Base-by-base conservation (phyloP, 23 red algal genomes). In the Agarophyton chilense region DNA sequence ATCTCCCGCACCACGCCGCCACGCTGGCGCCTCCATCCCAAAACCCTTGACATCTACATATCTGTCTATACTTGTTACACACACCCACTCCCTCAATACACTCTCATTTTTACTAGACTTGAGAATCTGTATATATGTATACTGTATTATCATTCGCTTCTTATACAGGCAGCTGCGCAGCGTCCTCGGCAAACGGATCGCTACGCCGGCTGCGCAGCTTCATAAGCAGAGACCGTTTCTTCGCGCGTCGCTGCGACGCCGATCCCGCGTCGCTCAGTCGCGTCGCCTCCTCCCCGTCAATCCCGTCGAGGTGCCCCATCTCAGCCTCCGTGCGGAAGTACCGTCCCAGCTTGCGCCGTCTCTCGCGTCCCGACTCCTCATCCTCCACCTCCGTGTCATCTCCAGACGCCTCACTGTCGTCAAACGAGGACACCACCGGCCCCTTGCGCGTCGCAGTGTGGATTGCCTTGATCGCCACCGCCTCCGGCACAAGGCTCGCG, bases 401-500 rank as follows among this genome's bases (percentile, higher is more conserved):
- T 0, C 88, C 88, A 57, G 88, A 91, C 16, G 51, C 51, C 12
- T 81, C 75, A 29, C 77, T 82, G 39, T 82, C 47, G 35, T 82
- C 33, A 16, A 54, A 45, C 44, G 57, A 56, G 19, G 55, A 36
- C 76, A 77, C 56, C 8, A 51, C 47, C 80, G 56, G 56, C 41
- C 60, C 52, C 41, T 81, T 91, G 35, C 67, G 33, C 43, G 36
- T 70, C 28, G 83, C 79, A 0, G 40, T 78, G 35, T 87, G 81
- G 62, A 94, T 94, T 33, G 80, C 91, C 67, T 56, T 42, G 19
- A 94, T 79, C 29, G 91, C 91, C 31, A 85, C 42, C 8, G 58
- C 26, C 44, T 94, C 91, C 35, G 80, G 81, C 41, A 94, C 73
- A 6, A 94, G 91, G 40, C 79, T 79, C 21, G 91, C 80, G 61